Base-by-base conservation (phyloP, 202 grass and related monocot genomes). In the Carex arenaria region DNA sequence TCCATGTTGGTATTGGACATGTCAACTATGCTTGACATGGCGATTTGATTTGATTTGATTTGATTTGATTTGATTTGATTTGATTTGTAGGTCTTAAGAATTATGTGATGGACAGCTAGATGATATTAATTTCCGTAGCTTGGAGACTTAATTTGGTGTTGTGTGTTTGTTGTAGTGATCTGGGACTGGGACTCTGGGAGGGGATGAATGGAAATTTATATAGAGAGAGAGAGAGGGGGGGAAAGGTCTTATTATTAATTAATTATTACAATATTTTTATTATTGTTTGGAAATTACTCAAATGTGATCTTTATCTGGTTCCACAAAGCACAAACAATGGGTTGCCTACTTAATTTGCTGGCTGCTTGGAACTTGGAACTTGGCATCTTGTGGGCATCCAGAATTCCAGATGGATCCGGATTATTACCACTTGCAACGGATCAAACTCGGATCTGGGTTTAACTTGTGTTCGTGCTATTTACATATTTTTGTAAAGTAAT, bases 1-100 rank as follows among this genome's bases (percentile, higher is more conserved):
- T 82, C 80, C 59, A 80, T 80, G 59, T 80, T 63, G 2, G 59
- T 49, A 64, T 80, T 80, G 22, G 49, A 32, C 80, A 68, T 66
- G 15, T 68, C 45, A 3, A 67, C 13, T 34, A 68, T 43, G 49
- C 26, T 82, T 67, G 80, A 65, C 80, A 82, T 82, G 42, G n/a
- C 19, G 18, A 31, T 65, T 81, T 52, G 19, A 52, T 67, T 64
- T 42, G 17, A 34, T 34, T 34, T 34, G 32, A 34, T 34, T 34
- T 0, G 32, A 71, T 65, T 81, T 52, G 19, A 52, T 67, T 64
- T 42, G 17, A 34, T 34, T 34, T 34, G 32, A 34, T 34, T 34
- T 0, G 32, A 71, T n/a, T n/a, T n/a, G n/a, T n/a, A n/a, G n/a
- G n/a, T n/a, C n/a, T n/a, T n/a, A n/a, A n/a, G n/a, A n/a, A n/a